Evolutionary conservation across 2,329 filamentous ascomycete genomes (phyloP).

Genomic region (Emmonsiellopsis sp.): DNA sequence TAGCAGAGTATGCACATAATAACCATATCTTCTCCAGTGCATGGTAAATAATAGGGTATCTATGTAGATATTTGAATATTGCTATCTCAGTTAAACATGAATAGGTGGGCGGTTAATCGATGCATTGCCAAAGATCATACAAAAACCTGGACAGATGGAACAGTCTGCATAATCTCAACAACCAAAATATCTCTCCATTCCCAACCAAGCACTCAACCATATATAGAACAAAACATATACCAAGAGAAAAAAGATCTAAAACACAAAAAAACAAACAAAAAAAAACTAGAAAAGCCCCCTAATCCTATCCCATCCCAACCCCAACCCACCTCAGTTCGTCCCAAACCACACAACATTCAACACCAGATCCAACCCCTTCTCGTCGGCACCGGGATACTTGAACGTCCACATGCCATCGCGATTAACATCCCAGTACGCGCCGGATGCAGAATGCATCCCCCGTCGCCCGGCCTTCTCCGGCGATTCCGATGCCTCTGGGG

Average conservation of each 20-base stretch:
- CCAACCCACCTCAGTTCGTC: slow-evolving; percentile 15
- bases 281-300: background rate
- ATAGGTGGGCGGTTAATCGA: no score
- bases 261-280: background rate
- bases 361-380: slow-evolving; percentile 39
- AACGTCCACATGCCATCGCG: slow-evolving; percentile 46
- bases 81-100: no score
- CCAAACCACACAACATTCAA: slow-evolving; percentile 41
- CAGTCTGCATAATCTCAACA: background rate
- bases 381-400: slow-evolving; percentile 39
- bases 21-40: no score
- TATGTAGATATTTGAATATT: no score
- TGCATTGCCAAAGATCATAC: no score
- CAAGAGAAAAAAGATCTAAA: background rate
- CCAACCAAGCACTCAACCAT: background rate
- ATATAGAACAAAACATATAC: background rate
- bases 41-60: no score
- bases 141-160: background rate
- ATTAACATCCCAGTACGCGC: slow-evolving; percentile 42
- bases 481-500: slow-evolving; percentile 40
- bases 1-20: no score
- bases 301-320: background rate
- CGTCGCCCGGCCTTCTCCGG: slow-evolving; percentile 63
- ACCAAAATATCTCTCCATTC: background rate
- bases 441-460: slow-evolving; percentile 50